phyloP scores from a whole-genome alignment of 1,139 yeast species.

The Yamadazyma conglobata region DNA sequence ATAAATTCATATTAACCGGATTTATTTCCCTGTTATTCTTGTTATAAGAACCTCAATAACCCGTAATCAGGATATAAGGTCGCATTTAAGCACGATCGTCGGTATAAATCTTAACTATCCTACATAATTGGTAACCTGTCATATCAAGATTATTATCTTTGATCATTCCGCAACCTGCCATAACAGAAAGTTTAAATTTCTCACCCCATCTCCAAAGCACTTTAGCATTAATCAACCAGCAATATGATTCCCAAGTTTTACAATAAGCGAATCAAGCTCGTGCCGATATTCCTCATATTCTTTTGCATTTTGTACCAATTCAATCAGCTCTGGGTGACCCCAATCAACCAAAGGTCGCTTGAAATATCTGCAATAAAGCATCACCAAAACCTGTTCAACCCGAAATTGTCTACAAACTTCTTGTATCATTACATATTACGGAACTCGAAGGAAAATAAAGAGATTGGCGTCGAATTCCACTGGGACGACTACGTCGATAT shows the following conservation, averaged over 20 bases:
- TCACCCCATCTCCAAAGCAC: too few relatives aligned
- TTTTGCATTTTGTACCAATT: conserved; percentile 16
- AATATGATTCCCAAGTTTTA: conserved; percentile 14
- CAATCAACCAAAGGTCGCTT: conserved; percentile 22
- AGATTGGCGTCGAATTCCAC: conserved; percentile 23
- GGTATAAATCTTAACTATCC: too few relatives aligned
- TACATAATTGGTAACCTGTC: too few relatives aligned
- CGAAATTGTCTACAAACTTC: conserved; percentile 22
- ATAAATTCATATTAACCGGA: too few relatives aligned
- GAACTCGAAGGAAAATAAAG: conserved; percentile 12
- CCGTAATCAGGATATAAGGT: too few relatives aligned
- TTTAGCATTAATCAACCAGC: neutral
- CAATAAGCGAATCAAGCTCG: conserved; percentile 19
- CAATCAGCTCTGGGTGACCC: conserved; percentile 12
- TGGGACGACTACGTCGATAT: conserved; percentile 46
- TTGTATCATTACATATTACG: conserved; percentile 17
- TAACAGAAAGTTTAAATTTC: too few relatives aligned
- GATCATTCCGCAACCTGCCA: too few relatives aligned
- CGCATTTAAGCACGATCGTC: too few relatives aligned
- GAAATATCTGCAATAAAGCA: conserved; percentile 23
- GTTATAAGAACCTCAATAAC: too few relatives aligned
- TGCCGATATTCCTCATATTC: conserved; percentile 17
- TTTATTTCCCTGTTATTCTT: too few relatives aligned
- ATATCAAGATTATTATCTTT: too few relatives aligned
- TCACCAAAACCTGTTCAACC: conserved; percentile 27